phyloP scores from a whole-genome alignment of 768 basidiomycete genomes.

The Mycena belliarum region DNA sequence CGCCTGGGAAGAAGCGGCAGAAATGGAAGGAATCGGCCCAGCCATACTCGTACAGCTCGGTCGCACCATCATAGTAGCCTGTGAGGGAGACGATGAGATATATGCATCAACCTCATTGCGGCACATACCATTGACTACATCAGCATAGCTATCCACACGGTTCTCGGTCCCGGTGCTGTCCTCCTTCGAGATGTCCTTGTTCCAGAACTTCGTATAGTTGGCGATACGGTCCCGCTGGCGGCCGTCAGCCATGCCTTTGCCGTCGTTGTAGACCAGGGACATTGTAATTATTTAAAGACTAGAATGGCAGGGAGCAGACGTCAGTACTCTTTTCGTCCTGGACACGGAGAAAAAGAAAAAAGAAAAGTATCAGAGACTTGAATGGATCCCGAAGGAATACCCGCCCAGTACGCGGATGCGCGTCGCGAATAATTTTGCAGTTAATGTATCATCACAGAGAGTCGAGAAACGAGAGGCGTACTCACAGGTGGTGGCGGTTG shows the following conservation, averaged over 20 bases:
- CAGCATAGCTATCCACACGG: conserved; percentile 81
- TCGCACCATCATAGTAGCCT: conserved; percentile 98
- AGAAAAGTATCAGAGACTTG: conserved; percentile 2
- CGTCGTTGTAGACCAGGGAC: conserved; percentile 6
- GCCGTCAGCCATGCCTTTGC: conserved; percentile 19
- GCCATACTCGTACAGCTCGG: conserved; percentile 92
- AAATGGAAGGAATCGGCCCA: conserved; percentile 95
- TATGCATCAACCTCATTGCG: neutral
- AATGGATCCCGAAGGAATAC: conserved; percentile 11
- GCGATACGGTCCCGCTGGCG: conserved; percentile 21
- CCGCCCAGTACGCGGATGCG: neutral
- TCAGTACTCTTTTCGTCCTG: no score
- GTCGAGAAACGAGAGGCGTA: no score
- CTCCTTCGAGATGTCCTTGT: conserved; percentile 78
- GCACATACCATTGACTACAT: conserved; percentile 81
- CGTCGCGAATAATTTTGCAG: conserved; percentile 1
- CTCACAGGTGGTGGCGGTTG: no score
- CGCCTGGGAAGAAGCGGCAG: conserved; percentile 94
- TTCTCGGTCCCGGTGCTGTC: conserved; percentile 62
- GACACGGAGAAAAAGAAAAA: neutral
- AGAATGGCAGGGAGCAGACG: no score
- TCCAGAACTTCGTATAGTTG: conserved; percentile 92
- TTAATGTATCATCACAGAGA: neutral
- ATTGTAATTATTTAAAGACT: conserved; percentile 34
- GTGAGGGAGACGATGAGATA: neutral